Evolutionary conservation across 2,329 filamentous ascomycete species (phyloP).

Genomic region (Cladophialophora psammophila): DNA sequence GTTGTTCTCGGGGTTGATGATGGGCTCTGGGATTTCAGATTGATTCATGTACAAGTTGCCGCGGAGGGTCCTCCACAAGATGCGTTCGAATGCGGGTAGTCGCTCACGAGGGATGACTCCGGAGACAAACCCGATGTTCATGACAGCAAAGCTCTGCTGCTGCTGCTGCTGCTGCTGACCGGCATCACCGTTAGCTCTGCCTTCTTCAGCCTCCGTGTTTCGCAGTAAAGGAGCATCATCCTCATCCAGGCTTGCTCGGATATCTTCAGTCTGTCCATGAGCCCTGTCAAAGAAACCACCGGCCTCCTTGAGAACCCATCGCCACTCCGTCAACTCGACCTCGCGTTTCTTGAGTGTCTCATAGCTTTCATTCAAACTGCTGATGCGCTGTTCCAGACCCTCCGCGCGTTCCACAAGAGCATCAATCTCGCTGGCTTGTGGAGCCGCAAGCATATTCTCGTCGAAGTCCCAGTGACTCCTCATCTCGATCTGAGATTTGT

Average conservation of each 20-base stretch:
- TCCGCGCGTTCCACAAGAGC: constrained; percentile 92
- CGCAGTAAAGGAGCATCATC: constrained; percentile 93
- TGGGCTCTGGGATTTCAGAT: constrained; percentile 92
- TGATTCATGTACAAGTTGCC: constrained; percentile 99
- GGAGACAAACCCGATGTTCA: constrained; percentile 98
- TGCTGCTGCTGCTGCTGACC: constrained; percentile 59
- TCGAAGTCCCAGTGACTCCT: constrained; percentile 90
- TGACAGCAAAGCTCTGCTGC: constrained; percentile 89
- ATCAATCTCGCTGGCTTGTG: constrained; percentile 93
- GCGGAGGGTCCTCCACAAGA: constrained; percentile 94
- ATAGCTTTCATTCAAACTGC: constrained; percentile 95
- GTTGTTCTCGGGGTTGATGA: constrained; percentile 90
- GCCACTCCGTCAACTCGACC: constrained; percentile 96
- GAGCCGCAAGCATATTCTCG: constrained; percentile 78
- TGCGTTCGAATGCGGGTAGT: constrained; percentile 94
- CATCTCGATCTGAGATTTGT: constrained; percentile 85
- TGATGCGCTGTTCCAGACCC: constrained; percentile 87
- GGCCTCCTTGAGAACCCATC: constrained; percentile 95
- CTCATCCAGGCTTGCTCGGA: constrained; percentile 85
- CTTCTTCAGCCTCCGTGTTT: constrained; percentile 84
- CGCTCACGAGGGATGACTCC: constrained; percentile 94
- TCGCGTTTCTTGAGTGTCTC: constrained; percentile 98
- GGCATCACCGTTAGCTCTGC: constrained; percentile 66
- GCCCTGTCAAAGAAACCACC: constrained; percentile 95
- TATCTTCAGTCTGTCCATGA: constrained; percentile 95